phyloP scores from a whole-genome alignment of 139 green algal species.

The Chlorella sp. region DNA sequence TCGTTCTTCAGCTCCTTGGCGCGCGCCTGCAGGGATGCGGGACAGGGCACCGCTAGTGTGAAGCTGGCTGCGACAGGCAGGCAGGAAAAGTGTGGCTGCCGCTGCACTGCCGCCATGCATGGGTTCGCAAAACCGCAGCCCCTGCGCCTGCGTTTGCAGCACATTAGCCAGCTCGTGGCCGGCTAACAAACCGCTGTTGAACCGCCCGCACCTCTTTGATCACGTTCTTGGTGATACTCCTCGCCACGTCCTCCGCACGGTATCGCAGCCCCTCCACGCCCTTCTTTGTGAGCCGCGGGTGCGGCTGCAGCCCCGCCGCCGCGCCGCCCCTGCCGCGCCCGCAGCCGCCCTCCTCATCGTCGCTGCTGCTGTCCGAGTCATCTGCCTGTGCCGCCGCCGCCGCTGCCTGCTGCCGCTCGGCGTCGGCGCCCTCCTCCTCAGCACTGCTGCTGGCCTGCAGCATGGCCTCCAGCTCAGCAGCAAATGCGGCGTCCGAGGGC shows the following conservation, averaged over 20 bases:
- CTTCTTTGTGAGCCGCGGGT: conserved; percentile 57
- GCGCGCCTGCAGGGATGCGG: conserved; percentile 60
- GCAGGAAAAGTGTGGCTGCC: too few species aligned
- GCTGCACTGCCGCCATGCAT: too few species aligned
- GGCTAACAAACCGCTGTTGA: too few species aligned
- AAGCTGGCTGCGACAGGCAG: too few species aligned
- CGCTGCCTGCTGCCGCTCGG: conserved; percentile 47
- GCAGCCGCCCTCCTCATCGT: neutral
- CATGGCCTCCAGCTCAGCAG: conserved; percentile 28
- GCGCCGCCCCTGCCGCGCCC: neutral
- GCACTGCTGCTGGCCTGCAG: conserved; percentile 4
- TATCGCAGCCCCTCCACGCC: conserved; percentile 80
- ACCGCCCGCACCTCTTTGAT: conserved; percentile 81
- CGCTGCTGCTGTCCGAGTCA: neutral
- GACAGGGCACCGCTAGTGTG: too few species aligned
- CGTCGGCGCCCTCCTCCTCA: neutral
- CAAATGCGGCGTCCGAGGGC: conserved; percentile 24
- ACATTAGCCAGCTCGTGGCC: too few species aligned
- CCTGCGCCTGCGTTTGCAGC: too few species aligned
- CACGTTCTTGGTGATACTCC: conserved; percentile 75
- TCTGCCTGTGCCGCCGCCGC: conserved; percentile 57
- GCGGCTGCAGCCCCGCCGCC: conserved; percentile 48
- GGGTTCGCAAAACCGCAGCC: too few species aligned
- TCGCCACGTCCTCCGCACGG: conserved; percentile 84
- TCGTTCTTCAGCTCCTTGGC: conserved; percentile 90